phyloP scores from a whole-genome alignment of 768 basidiomycete species.

The Clitopilus hobsonii region DNA sequence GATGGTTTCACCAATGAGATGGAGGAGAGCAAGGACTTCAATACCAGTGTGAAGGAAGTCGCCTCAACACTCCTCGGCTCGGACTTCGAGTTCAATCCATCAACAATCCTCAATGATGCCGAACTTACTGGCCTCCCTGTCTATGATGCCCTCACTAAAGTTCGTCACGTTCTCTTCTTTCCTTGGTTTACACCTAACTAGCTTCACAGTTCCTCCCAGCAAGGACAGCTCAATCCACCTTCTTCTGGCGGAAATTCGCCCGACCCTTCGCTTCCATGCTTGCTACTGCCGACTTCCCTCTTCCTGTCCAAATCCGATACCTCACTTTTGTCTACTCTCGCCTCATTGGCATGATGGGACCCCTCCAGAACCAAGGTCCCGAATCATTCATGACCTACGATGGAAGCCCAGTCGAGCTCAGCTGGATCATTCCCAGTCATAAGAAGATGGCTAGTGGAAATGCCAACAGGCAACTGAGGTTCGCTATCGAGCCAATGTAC shows the following conservation, averaged over 20 bases:
- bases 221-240: conserved; percentile 13
- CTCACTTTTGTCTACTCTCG: conserved; percentile 25
- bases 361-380: conserved; percentile 14
- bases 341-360: conserved; percentile 25
- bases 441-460: conserved; percentile 10
- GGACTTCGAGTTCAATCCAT: conserved; percentile 10
- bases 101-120: neutral
- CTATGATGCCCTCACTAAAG: conserved; percentile 14
- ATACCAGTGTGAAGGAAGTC: conserved; percentile 6
- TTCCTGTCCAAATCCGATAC: conserved; percentile 18
- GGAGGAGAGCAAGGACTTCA: neutral
- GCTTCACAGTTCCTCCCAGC: conserved; percentile 12
- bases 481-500: conserved; percentile 29
- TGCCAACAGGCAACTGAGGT: conserved; percentile 21
- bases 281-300: conserved; percentile 19
- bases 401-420: conserved; percentile 26
- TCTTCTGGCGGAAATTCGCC: conserved; percentile 23
- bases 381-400: conserved; percentile 26
- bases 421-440: conserved; percentile 24
- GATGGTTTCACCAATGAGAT: neutral
- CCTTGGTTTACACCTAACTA: neutral
- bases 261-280: conserved; percentile 25
- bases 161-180: neutral
- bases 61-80: conserved; percentile 10
- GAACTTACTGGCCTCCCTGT: conserved; percentile 9